phyloP scores from a whole-genome alignment of 805 yeast species.

The Candida stauntonica region DNA sequence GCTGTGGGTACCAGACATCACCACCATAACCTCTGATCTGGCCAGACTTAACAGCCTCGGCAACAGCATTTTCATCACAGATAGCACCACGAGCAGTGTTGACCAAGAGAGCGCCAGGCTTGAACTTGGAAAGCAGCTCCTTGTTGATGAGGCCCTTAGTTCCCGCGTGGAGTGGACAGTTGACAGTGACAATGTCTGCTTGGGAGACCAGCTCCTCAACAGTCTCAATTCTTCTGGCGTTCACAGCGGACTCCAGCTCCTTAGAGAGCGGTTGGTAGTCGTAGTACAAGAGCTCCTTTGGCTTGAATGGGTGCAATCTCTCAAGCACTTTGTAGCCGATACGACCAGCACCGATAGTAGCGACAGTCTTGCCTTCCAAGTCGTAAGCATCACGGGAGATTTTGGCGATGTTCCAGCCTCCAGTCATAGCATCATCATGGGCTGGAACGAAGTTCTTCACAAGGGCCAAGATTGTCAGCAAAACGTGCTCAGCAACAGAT shows the following conservation, averaged over 20 bases:
- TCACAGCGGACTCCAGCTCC: conserved; percentile 53
- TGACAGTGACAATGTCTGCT: conserved; percentile 72
- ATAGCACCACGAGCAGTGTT: conserved; percentile 85
- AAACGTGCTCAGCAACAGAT: conserved; percentile 77
- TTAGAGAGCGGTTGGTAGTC: conserved; percentile 68
- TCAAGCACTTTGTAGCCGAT: conserved; percentile 75
- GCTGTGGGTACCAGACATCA: conserved; percentile 84
- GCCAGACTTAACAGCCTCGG: conserved; percentile 66
- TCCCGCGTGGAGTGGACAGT: conserved; percentile 71
- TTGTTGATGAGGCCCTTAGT: conserved; percentile 66
- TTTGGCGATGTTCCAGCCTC: conserved; percentile 73
- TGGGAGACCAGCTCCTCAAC: conserved; percentile 62
- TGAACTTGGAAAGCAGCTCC: conserved; percentile 61
- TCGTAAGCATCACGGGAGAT: conserved; percentile 72
- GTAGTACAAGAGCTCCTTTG: conserved; percentile 66
- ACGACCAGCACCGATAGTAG: conserved; percentile 82
- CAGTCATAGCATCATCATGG: conserved; percentile 60
- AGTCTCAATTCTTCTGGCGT: conserved; percentile 53
- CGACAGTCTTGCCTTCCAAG: conserved; percentile 68
- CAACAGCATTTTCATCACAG: conserved; percentile 67
- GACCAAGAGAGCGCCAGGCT: conserved; percentile 67
- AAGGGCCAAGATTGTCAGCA: conserved; percentile 66
- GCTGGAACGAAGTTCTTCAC: conserved; percentile 79
- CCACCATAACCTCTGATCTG: conserved; percentile 78
- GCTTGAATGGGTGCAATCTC: conserved; percentile 67